These are phyloP conservation scores for Mariannaea elegans DNA, from an alignment of 2,329 filamentous ascomycete genomes.

Conservation along the genomic window DNA sequence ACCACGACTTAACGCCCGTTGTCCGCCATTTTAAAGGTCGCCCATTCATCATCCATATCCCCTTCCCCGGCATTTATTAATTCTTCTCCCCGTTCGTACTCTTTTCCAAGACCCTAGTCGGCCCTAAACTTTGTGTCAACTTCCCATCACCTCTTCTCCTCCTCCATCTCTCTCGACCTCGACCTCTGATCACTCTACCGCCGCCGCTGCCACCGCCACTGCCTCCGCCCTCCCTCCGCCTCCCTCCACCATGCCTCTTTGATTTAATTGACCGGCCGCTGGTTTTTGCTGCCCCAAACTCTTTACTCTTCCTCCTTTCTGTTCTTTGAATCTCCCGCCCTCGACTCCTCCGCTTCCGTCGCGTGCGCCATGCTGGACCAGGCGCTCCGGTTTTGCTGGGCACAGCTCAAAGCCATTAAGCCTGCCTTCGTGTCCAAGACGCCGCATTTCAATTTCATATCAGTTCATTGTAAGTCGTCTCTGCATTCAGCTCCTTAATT, in stretches of 20 bases:
- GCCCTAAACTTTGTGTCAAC: conserved; percentile 7
- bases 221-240: background rate
- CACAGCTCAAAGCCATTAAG: conserved; percentile 59
- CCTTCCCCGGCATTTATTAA: conserved; percentile 8
- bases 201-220: background rate
- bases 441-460: conserved; percentile 83
- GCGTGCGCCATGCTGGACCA: conserved; percentile 45
- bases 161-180: background rate
- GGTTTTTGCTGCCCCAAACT: background rate
- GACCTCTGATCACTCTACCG: background rate
- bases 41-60: conserved; percentile 10
- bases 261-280: background rate
- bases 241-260: background rate
- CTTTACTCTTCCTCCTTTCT: conserved; percentile 6
- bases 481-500: background rate
- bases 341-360: conserved; percentile 6
- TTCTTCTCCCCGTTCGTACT: background rate
- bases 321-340: conserved; percentile 2
- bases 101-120: background rate
- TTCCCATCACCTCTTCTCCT: background rate
- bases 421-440: conserved; percentile 67
- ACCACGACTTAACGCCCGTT: conserved; percentile 1
- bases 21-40: conserved; percentile 5
- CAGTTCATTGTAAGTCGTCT: conserved; percentile 73
- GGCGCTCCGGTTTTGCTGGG: conserved; percentile 47